Conservation (phyloP, 208 protist genomes). For the Crithidia brevicula region DNA sequence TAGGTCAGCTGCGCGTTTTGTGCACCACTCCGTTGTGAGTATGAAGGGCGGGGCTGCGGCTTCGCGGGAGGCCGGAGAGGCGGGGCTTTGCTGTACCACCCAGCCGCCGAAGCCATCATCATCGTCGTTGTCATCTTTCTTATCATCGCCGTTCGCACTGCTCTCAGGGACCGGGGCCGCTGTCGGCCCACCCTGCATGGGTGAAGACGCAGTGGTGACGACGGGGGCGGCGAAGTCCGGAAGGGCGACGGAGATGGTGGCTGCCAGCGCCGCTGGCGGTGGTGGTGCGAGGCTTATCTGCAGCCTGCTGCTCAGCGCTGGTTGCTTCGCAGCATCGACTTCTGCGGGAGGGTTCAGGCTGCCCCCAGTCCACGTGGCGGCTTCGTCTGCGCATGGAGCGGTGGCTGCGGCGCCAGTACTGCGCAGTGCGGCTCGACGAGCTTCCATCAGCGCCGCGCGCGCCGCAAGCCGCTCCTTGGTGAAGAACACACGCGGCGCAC, state of each 20-base stretch:
- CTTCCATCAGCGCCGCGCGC: constrained; percentile 28
- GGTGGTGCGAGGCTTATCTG: constrained; percentile 1
- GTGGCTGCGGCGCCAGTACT: no score
- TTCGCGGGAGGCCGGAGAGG: background rate
- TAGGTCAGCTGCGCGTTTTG: background rate
- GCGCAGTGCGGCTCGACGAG: constrained; percentile 13
- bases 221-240: constrained; percentile 15
- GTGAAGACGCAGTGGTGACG: background rate
- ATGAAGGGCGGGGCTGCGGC: background rate
- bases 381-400: no score
- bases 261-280: background rate
- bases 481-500: constrained; percentile 28
- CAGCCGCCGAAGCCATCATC: constrained; percentile 28
- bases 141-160: background rate
- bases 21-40: constrained; percentile 21
- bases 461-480: constrained; percentile 33
- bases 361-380: no score
- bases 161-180: background rate
- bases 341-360: background rate
- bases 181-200: background rate
- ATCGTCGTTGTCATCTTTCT: background rate
- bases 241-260: constrained; percentile 11
- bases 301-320: background rate
- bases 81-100: constrained; percentile 19
- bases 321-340: background rate